Percentiles rank a stretch among this genome's conserved stretches.
These are phyloP conservation scores for Hyaloscypha variabilis DNA, from an alignment of 495 filamentous ascomycete species.

Conservation along the genomic window DNA sequence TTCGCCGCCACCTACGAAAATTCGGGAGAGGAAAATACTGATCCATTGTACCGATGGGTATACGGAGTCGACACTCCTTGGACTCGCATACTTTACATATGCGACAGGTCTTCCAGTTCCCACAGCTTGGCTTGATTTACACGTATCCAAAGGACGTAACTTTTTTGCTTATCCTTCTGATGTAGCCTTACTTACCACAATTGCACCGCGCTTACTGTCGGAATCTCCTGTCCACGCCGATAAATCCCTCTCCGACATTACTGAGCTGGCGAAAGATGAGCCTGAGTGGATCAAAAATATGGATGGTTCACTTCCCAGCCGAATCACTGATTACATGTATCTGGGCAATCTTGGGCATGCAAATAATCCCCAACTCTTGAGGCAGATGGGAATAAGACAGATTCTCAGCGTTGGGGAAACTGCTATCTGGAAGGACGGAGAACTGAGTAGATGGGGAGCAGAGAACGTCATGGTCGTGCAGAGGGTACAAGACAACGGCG, in stretches of 20 bases:
- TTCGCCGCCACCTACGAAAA: conserved; percentile 1
- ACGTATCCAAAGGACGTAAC: conserved; percentile 80
- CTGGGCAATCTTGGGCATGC: conserved; percentile 90
- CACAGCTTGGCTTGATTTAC: conserved; percentile 84
- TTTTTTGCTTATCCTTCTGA: conserved; percentile 96
- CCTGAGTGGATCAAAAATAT: conserved; percentile 82
- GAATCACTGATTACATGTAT: conserved; percentile 93
- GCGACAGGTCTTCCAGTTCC: conserved; percentile 78
- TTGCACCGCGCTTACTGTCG: conserved; percentile 70
- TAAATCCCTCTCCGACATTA: conserved; percentile 45
- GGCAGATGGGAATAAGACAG: conserved; percentile 78
- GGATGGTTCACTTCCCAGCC: conserved; percentile 88
- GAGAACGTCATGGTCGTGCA: conserved; percentile 80
- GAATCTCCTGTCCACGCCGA: conserved; percentile 46
- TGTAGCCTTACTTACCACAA: conserved; percentile 72
- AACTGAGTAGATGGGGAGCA: conserved; percentile 66
- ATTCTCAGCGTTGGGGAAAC: conserved; percentile 94
- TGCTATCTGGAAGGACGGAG: conserved; percentile 73
- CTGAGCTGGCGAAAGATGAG: conserved; percentile 47
- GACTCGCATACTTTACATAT: conserved; percentile 89
- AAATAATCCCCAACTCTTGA: conserved; percentile 85
- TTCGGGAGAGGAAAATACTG: conserved; percentile 62
- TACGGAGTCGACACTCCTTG: conserved; percentile 88
- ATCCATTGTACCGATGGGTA: conserved; percentile 96
- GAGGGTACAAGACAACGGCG: conserved; percentile 93